phyloP scores from a whole-genome alignment of 75 land plant genomes.

The Larix kaempferi region DNA sequence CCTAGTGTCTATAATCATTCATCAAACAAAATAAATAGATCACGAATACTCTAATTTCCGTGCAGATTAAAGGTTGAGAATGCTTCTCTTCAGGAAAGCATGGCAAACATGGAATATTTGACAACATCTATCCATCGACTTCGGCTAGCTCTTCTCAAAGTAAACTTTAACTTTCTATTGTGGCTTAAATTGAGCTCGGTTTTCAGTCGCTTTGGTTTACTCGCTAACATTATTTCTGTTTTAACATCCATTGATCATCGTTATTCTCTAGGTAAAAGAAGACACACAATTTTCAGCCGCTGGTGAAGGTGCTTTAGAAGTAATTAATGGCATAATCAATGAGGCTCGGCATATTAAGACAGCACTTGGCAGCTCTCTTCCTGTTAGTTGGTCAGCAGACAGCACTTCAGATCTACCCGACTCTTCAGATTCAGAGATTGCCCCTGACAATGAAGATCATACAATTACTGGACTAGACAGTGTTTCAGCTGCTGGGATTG shows the following conservation, averaged over 20 bases:
- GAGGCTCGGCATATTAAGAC: constrained; percentile 74
- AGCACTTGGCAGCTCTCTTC: constrained; percentile 84
- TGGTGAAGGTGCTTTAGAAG: constrained; percentile 17
- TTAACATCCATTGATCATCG: not conserved
- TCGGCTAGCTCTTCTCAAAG: constrained; percentile 63
- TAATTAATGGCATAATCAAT: constrained; percentile 44
- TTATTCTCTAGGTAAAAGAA: constrained; percentile 33
- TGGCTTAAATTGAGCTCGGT: not conserved
- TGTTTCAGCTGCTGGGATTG: constrained; percentile 68
- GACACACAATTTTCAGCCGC: constrained; percentile 18
- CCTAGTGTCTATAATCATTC: not conserved
- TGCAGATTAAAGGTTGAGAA: constrained; percentile 82
- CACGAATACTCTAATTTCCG: not conserved
- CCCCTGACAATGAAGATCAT: constrained; percentile 15
- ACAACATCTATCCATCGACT: constrained; percentile 65
- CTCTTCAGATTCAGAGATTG: constrained; percentile 8
- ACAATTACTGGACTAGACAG: constrained; percentile 31
- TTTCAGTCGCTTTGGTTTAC: not conserved
- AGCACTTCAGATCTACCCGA: constrained; percentile 8
- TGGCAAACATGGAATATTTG: constrained; percentile 73
- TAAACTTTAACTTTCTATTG: constrained; percentile 8
- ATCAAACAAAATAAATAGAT: not conserved
- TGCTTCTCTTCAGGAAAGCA: constrained; percentile 84
- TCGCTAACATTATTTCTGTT: not conserved
- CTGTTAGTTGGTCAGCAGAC: constrained; percentile 80